Evolutionary conservation across 2,329 filamentous ascomycete genomes (phyloP), one percentile per base, ranked within the genome.

Genomic region (Nemania diffusa): DNA sequence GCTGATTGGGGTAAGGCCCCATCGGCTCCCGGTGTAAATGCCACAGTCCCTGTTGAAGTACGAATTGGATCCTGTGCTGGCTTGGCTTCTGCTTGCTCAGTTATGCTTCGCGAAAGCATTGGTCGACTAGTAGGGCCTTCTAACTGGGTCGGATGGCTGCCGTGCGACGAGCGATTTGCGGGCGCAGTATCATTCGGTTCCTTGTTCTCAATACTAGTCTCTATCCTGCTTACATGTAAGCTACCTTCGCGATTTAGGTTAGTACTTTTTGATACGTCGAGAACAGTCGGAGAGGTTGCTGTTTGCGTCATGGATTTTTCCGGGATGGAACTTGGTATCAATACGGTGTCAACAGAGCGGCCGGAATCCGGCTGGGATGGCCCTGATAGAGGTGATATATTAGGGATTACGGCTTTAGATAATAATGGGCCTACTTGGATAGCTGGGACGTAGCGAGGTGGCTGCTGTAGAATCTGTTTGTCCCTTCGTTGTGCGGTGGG

Each of bases 251-350:
- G 87, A 62, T 91, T 91, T 1, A 91, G 90, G 72, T 91, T 94
- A 1, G 92, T 94, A 71, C 91, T 90, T 0, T 91, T 88, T 1
- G 92, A 94, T 6, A 84, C 86, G 69, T 91, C 87, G 67, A 90
- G 86, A 44, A 90, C 84, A 40, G 85, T 87, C 1, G 92, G 91
- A 0, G 92, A 96, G 24, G 90, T 88, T 62, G 89, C 89, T 50
- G 91, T 94, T 73, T 90, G 90, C 1, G 90, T 86, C 34, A 91
- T 94, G n/a, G n/a, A n/a, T n/a, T n/a, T n/a, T n/a, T n/a, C n/a
- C n/a, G n/a, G n/a, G n/a, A n/a, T n/a, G 5, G 92, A 95, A 2
- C 81, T 83, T 17, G 87, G 85, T 1, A 87, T 89, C 2, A 84
- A 88, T 5, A 83, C 72, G 2, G 80, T 78, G 69, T 88, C 87